Evolutionary conservation across 306 rosid genomes (phyloP).

Genomic region (Castanea sativa): DNA sequence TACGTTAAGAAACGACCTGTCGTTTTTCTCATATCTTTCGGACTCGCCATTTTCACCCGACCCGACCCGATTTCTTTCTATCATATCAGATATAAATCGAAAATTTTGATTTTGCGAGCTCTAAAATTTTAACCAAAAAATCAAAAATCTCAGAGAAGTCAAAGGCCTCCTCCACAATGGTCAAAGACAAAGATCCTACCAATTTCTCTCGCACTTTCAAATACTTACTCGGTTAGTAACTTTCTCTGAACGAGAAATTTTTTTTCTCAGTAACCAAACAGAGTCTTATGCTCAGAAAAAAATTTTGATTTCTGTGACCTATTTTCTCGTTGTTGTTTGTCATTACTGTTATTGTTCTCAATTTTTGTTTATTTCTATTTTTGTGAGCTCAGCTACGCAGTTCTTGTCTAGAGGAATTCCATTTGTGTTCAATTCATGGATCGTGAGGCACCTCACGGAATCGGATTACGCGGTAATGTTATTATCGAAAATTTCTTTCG

Average conservation of each 20-base stretch:
- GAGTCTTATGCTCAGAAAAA: background rate
- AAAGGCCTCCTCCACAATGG: slow-evolving; percentile 17
- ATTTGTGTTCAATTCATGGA: slow-evolving; percentile 88
- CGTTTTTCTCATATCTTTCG: too few relatives aligned
- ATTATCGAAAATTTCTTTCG: background rate
- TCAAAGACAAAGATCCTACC: slow-evolving; percentile 32
- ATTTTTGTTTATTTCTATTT: background rate
- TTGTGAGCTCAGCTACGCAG: slow-evolving; percentile 70
- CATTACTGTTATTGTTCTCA: background rate
- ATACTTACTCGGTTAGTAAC: slow-evolving; percentile 70
- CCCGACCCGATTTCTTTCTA: background rate
- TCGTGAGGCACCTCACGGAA: slow-evolving; percentile 78
- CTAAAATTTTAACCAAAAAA: background rate
- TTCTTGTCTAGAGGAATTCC: slow-evolving; percentile 93
- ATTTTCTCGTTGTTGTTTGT: background rate
- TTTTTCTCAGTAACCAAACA: background rate
- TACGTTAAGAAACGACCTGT: too few relatives aligned
- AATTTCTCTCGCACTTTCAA: slow-evolving; percentile 82
- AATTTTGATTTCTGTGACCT: background rate
- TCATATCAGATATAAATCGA: background rate
- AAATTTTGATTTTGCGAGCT: background rate
- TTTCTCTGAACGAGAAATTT: too few relatives aligned
- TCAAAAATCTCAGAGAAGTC: slow-evolving; percentile 32
- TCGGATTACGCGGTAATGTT: slow-evolving; percentile 82
- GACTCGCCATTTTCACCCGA: background rate